phyloP scores from a whole-genome alignment of 768 basidiomycete species.

The Nidularia sp. region DNA sequence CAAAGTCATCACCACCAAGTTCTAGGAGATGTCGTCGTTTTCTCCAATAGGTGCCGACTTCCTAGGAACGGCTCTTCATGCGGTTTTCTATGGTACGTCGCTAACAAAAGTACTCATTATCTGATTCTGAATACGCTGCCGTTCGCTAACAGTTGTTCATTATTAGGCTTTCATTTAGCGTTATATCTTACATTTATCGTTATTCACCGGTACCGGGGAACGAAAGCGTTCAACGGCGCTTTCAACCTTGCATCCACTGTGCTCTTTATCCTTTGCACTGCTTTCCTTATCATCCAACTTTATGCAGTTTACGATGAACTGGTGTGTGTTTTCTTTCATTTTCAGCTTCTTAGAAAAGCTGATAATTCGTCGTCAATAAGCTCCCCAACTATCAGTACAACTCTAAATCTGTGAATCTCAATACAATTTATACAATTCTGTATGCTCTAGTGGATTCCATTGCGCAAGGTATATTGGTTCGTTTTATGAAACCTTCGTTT shows the following conservation, averaged over 20 bases:
- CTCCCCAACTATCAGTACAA: background rate
- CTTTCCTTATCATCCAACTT: background rate
- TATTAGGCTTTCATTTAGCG: background rate
- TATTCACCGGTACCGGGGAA: background rate
- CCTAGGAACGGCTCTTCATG: background rate
- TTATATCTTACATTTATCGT: background rate
- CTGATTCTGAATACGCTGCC: background rate
- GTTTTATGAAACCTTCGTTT: background rate
- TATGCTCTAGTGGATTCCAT: background rate
- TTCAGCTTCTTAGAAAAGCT: background rate
- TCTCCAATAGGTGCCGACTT: background rate
- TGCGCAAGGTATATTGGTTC: background rate
- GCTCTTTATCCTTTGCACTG: background rate
- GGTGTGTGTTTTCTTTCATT: background rate
- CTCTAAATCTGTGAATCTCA: background rate
- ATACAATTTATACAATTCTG: background rate
- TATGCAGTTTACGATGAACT: background rate
- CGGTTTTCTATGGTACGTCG: background rate
- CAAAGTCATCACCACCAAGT: too few species aligned
- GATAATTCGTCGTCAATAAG: background rate
- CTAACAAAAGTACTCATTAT: background rate
- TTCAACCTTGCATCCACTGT: background rate
- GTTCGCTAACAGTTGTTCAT: background rate
- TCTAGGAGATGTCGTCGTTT: too few species aligned
- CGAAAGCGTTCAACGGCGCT: background rate